Conservation (phyloP, 768 basidiomycete genomes). For the Trametes meyenii region DNA sequence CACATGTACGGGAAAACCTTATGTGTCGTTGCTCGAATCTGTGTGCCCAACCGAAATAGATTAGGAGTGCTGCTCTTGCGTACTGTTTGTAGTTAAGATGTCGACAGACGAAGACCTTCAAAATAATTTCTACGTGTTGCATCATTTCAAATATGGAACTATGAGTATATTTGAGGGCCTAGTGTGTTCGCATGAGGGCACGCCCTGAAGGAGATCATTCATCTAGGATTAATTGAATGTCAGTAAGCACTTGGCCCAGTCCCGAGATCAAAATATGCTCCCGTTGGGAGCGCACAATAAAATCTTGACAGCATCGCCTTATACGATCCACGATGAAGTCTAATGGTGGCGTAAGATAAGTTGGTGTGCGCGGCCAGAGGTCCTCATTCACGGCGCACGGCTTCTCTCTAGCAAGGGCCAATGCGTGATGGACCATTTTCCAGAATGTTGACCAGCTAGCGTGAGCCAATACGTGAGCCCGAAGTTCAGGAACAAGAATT, state of each 20-base stretch:
- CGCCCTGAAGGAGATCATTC: not conserved
- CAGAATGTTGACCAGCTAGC: conserved; percentile 35
- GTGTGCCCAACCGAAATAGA: not conserved
- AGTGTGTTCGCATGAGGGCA: not conserved
- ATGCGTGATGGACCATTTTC: conserved; percentile 31
- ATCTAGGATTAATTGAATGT: not conserved
- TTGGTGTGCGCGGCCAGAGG: conserved; percentile 24
- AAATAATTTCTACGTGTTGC: too few species aligned
- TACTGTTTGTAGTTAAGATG: too few species aligned
- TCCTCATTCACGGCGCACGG: not conserved
- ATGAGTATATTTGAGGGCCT: too few species aligned
- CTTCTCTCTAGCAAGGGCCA: conserved; percentile 3
- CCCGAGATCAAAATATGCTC: conserved; percentile 8
- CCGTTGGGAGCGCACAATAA: conserved; percentile 19
- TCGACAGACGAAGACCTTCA: too few species aligned
- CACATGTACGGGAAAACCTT: not conserved
- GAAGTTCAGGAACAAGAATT: not conserved
- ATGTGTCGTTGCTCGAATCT: not conserved
- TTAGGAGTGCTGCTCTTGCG: too few species aligned
- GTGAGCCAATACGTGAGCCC: not conserved
- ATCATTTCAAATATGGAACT: too few species aligned
- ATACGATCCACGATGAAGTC: conserved; percentile 22
- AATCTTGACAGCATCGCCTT: conserved; percentile 24
- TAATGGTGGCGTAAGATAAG: conserved; percentile 22
- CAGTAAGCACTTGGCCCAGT: conserved; percentile 6